Evolutionary conservation across 257 asterid species (phyloP).

Genomic region (Datura wrightii): DNA sequence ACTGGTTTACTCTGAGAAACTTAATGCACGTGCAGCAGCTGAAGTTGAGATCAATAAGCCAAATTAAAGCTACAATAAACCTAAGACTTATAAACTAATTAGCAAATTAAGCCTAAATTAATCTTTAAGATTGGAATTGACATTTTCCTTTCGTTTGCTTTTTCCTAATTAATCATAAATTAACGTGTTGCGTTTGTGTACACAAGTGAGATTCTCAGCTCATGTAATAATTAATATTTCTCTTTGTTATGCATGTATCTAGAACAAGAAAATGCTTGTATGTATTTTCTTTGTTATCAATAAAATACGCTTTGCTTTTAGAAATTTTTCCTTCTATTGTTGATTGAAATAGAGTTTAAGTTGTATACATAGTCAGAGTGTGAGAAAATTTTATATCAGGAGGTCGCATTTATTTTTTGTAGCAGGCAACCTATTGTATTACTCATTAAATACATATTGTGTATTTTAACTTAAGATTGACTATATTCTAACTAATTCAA

Average conservation of each 20-base stretch:
- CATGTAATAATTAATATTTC: neutral
- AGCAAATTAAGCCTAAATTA: neutral
- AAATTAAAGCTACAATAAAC: too few species aligned
- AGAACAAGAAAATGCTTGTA: constrained; percentile 28
- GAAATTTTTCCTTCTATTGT: too few species aligned
- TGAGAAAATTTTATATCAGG: too few species aligned
- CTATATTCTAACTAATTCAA: too few species aligned
- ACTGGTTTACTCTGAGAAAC: constrained; percentile 45
- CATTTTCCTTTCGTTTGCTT: neutral
- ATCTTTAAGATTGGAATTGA: neutral
- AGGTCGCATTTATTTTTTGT: too few species aligned
- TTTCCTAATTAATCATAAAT: neutral
- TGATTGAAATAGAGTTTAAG: neutral
- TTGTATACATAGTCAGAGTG: too few species aligned
- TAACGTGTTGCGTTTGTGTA: constrained; percentile 3
- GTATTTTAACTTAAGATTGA: too few species aligned
- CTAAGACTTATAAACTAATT: neutral
- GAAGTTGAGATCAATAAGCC: neutral
- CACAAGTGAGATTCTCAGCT: neutral
- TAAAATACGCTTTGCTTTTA: neutral
- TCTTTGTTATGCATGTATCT: neutral
- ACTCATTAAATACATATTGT: too few species aligned
- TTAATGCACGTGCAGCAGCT: constrained; percentile 20
- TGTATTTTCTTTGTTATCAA: constrained; percentile 3
- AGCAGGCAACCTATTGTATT: neutral